A percentile compares a stretch with the other conserved stretches of the same genome.
phyloP scores from a whole-genome alignment of 306 rosid genomes.

The Begonia peltatifolia region DNA sequence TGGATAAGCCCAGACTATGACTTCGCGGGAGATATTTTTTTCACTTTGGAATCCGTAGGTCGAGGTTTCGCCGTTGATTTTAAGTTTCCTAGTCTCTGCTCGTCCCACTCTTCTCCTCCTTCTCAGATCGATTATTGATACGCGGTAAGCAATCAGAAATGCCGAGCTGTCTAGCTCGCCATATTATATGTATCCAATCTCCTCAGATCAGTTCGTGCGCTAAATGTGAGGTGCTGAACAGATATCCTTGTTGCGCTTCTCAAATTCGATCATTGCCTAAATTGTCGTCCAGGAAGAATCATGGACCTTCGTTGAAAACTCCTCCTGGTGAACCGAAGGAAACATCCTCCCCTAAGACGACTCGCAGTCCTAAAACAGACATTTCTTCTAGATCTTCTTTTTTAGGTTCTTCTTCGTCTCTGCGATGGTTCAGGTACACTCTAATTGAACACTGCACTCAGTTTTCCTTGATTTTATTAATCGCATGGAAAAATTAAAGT shows the following conservation, averaged over 20 bases:
- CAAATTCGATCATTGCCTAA: constrained; percentile 12
- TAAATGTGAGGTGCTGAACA: constrained; percentile 10
- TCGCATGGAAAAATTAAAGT: background rate
- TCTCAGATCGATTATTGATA: background rate
- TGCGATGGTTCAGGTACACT: constrained; percentile 22
- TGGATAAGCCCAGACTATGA: too few relatives aligned
- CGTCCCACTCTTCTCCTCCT: background rate
- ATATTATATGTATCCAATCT: constrained; percentile 15
- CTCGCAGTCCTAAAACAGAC: background rate
- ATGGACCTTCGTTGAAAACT: constrained; percentile 12
- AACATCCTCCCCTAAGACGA: background rate
- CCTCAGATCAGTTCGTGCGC: constrained; percentile 9
- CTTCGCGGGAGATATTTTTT: too few relatives aligned
- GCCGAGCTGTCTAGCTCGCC: constrained; percentile 24
- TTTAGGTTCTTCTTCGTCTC: constrained; percentile 9
- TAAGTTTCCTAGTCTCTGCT: background rate
- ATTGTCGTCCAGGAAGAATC: constrained; percentile 13
- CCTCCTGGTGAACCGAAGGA: constrained; percentile 18
- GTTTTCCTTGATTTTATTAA: background rate
- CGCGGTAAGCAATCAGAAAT: constrained; percentile 9
- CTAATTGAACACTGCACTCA: background rate
- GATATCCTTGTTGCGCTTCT: constrained; percentile 13
- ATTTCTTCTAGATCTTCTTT: constrained; percentile 8
- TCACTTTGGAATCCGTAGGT: too few relatives aligned
- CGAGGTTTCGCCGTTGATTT: background rate